These are phyloP conservation scores for Angophora floribunda DNA, from an alignment of 345 rosid genomes.

Conservation along the genomic window DNA sequence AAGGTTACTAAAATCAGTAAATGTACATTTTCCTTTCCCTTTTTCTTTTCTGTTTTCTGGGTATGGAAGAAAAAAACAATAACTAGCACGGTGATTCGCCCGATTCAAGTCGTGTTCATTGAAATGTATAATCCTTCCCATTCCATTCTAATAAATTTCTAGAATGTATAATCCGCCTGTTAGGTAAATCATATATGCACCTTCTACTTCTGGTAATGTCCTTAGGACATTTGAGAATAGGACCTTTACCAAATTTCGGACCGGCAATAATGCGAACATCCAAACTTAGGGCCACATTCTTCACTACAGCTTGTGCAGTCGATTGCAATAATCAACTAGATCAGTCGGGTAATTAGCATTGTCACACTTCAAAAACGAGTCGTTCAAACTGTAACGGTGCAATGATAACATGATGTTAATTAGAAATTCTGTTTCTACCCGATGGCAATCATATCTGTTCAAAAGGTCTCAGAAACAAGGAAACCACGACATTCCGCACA, in stretches of 20 bases:
- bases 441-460: neutral
- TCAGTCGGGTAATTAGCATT: neutral
- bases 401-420: neutral
- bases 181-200: neutral
- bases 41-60: neutral
- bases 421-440: neutral
- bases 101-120: neutral
- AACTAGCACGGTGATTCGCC: neutral
- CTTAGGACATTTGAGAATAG: neutral
- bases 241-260: neutral
- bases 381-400: neutral
- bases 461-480: neutral
- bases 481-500: neutral
- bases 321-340: neutral
- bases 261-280: neutral
- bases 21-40: neutral
- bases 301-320: neutral
- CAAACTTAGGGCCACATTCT: neutral
- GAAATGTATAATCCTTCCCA: neutral
- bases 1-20: neutral
- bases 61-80: neutral
- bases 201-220: neutral
- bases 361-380: neutral
- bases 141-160: neutral
- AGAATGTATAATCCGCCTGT: neutral